Evolutionary conservation across 345 rosid genomes (phyloP).

Genomic region (Anastatica hierochuntica): DNA sequence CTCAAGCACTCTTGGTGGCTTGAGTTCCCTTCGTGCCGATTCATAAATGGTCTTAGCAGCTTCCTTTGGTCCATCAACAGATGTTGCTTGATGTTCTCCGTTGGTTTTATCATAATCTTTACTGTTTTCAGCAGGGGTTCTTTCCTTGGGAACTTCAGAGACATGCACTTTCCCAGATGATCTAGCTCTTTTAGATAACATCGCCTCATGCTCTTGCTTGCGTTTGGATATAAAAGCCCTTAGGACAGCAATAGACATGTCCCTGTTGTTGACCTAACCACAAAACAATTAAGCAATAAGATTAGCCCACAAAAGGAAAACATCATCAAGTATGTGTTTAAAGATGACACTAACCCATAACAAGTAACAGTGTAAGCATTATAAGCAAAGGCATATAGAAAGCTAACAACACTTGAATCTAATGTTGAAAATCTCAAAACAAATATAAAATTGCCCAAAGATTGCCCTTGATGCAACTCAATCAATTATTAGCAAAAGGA

Average conservation of each 20-base stretch:
- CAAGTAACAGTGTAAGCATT: neutral
- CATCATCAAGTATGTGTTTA: neutral
- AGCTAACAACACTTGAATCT: neutral
- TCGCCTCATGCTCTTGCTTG: constrained; percentile 66
- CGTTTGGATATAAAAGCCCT: constrained; percentile 63
- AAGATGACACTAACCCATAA: neutral
- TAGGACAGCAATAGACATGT: constrained; percentile 85
- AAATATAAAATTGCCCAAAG: neutral
- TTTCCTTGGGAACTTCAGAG: constrained; percentile 30
- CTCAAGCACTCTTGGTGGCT: constrained; percentile 89
- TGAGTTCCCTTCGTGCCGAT: constrained; percentile 46
- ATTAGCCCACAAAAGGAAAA: constrained; percentile 1
- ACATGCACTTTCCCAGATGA: constrained; percentile 37
- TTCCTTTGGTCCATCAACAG: constrained; percentile 43
- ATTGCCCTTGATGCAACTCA: constrained; percentile 5
- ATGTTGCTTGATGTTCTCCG: constrained; percentile 33
- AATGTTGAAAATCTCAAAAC: neutral
- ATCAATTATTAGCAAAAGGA: neutral
- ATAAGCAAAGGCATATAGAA: neutral
- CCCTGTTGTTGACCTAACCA: constrained; percentile 86
- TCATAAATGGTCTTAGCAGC: constrained; percentile 34
- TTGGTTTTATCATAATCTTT: constrained; percentile 30
- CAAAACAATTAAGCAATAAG: neutral
- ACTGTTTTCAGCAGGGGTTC: constrained; percentile 23
- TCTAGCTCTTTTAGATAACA: constrained; percentile 50